These are phyloP conservation scores for Penicillium decumbens DNA, from an alignment of 2,329 filamentous ascomycete genomes.

Conservation along the genomic window DNA sequence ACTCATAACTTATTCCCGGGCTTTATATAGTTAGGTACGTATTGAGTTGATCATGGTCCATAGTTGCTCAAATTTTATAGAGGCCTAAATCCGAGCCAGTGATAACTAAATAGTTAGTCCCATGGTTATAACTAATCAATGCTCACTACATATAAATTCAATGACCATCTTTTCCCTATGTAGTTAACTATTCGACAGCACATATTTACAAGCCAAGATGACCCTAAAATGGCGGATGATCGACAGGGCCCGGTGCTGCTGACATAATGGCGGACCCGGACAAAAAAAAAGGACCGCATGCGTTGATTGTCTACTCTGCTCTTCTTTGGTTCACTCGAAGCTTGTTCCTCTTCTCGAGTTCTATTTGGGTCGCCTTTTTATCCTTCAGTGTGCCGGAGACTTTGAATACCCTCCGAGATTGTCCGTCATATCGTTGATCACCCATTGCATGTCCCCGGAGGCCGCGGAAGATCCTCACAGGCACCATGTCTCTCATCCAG, in stretches of 20 bases:
- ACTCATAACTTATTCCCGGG: too few species aligned
- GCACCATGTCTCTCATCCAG: conserved; percentile 39
- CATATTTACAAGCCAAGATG: background rate
- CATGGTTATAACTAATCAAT: too few species aligned
- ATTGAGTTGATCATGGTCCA: too few species aligned
- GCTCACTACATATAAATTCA: background rate
- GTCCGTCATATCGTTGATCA: background rate
- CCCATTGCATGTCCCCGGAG: conserved; percentile 8
- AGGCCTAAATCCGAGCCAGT: too few species aligned
- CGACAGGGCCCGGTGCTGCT: background rate
- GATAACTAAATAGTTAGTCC: too few species aligned
- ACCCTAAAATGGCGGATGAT: background rate
- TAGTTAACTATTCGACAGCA: too few species aligned
- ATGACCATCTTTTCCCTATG: too few species aligned
- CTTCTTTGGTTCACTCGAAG: background rate
- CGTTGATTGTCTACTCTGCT: background rate
- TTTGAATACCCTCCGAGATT: background rate
- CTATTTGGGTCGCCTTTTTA: background rate
- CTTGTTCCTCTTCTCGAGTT: background rate
- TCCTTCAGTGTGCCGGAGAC: background rate
- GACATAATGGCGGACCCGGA: conserved; percentile 1
- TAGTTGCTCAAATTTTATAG: too few species aligned
- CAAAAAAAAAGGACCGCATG: conserved; percentile 10
- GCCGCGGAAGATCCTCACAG: conserved; percentile 5
- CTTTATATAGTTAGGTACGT: too few species aligned